Percentiles rank a stretch among this genome's conserved stretches.
Evolutionary conservation across 1,139 yeast species (phyloP).

Genomic region (Lizanozyma gosingica): DNA sequence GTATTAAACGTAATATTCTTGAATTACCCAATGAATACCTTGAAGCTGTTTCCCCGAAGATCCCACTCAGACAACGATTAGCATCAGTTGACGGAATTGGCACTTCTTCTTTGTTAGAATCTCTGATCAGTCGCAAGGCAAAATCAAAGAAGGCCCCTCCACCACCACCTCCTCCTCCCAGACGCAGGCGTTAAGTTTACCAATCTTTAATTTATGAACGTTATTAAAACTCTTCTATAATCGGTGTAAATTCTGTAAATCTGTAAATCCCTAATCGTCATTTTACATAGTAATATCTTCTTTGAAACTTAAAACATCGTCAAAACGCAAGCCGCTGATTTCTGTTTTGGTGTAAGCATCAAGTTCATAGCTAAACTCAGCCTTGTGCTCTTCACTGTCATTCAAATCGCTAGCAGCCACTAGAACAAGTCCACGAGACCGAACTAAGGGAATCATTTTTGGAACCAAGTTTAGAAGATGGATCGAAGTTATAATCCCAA

Average conservation of each 20-base stretch:
- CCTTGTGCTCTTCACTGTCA: conserved; percentile 19
- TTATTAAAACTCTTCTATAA: too few species aligned
- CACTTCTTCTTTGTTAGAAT: conserved; percentile 9
- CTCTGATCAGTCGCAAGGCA: conserved; percentile 15
- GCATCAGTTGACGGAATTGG: neutral
- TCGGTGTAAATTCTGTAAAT: too few species aligned
- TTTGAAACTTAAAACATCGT: conserved; percentile 59
- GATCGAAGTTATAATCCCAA: conserved; percentile 75
- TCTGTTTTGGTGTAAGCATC: conserved; percentile 43
- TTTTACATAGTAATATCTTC: conserved; percentile 57
- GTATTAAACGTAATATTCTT: conserved; percentile 7
- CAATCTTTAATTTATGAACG: conserved; percentile 1
- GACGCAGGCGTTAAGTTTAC: conserved; percentile 1
- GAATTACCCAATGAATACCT: conserved; percentile 14
- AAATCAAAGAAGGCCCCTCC: conserved; percentile 18
- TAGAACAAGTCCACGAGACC: conserved; percentile 73
- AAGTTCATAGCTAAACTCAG: conserved; percentile 24
- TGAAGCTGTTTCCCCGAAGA: conserved; percentile 5
- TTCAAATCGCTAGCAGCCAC: conserved; percentile 31
- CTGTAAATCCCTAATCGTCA: too few species aligned
- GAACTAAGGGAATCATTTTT: conserved; percentile 61
- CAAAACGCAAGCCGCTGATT: conserved; percentile 66
- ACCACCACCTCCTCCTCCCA: conserved; percentile 16
- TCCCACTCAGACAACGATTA: too few species aligned
- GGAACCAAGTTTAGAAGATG: conserved; percentile 68